Evolutionary conservation across 1,284 basidiomycete genomes (phyloP).

Genomic region (Pisolithus thermaeus): DNA sequence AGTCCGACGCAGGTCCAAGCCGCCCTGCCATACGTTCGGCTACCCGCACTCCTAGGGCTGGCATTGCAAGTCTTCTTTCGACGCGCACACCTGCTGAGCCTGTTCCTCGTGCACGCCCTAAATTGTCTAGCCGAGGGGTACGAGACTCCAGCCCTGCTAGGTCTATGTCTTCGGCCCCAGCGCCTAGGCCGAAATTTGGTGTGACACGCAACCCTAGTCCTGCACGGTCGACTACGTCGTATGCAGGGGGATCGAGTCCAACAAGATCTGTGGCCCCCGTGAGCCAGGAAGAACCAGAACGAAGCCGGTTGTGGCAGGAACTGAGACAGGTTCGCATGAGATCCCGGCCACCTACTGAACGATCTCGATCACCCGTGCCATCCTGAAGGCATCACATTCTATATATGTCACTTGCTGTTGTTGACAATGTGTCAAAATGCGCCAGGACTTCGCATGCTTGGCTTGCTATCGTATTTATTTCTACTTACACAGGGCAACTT

Average conservation of each 20-base stretch:
- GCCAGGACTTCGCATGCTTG: neutral
- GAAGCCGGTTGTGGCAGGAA: constrained; percentile 54
- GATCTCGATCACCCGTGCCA: constrained; percentile 32
- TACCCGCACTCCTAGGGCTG: constrained; percentile 21
- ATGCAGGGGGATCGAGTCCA: constrained; percentile 27
- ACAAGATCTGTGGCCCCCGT: constrained; percentile 19
- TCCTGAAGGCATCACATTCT: constrained; percentile 25
- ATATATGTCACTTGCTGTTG: constrained; percentile 17
- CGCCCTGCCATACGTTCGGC: constrained; percentile 22
- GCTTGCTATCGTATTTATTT: neutral
- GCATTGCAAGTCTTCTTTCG: constrained; percentile 37
- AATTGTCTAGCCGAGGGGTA: constrained; percentile 25
- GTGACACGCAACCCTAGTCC: constrained; percentile 25
- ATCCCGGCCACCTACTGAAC: constrained; percentile 40
- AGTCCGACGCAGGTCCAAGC: constrained; percentile 23
- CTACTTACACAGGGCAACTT: constrained; percentile 2
- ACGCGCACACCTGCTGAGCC: constrained; percentile 31
- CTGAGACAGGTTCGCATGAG: constrained; percentile 47
- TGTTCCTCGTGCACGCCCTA: constrained; percentile 23
- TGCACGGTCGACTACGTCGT: constrained; percentile 23
- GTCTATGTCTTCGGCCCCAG: constrained; percentile 28
- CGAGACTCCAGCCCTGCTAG: constrained; percentile 36
- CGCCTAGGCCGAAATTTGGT: constrained; percentile 19
- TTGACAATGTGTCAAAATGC: constrained; percentile 28
- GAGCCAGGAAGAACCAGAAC: constrained; percentile 29